Evolutionary conservation across 164 flowering plant species (phyloP).

Genomic region (Umbellularia californica): DNA sequence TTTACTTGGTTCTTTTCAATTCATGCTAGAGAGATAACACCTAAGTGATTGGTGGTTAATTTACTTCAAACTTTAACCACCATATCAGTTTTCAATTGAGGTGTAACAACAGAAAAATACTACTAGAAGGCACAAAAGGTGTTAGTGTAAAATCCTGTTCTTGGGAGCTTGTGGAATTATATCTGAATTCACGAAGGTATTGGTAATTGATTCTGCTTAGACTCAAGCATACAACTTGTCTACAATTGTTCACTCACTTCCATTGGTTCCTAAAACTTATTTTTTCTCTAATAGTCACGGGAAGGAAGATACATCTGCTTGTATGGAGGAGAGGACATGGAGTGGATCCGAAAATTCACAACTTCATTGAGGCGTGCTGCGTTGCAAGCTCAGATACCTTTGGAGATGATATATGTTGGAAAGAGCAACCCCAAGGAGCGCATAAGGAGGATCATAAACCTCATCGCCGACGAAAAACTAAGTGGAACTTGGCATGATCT

Average conservation of each 20-base stretch:
- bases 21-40: too few species aligned
- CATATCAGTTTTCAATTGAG: too few species aligned
- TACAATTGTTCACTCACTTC: neutral
- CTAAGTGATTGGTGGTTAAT: too few species aligned
- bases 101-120: too few species aligned
- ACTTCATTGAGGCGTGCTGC: constrained; percentile 14
- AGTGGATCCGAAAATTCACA: constrained; percentile 40
- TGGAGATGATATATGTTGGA: constrained; percentile 47
- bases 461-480: constrained; percentile 20
- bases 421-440: constrained; percentile 36
- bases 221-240: neutral
- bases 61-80: too few species aligned
- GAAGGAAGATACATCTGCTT: constrained; percentile 29
- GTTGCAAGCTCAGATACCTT: constrained; percentile 7
- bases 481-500: constrained; percentile 20
- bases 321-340: constrained; percentile 46
- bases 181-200: neutral
- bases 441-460: constrained; percentile 16
- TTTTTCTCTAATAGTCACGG: constrained; percentile 14
- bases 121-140: too few species aligned
- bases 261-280: neutral
- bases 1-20: too few species aligned
- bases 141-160: too few species aligned
- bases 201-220: neutral
- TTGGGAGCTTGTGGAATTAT: too few species aligned